Base-by-base conservation (phyloP, 208 protist species). In the Herpetomonas muscarum region DNA sequence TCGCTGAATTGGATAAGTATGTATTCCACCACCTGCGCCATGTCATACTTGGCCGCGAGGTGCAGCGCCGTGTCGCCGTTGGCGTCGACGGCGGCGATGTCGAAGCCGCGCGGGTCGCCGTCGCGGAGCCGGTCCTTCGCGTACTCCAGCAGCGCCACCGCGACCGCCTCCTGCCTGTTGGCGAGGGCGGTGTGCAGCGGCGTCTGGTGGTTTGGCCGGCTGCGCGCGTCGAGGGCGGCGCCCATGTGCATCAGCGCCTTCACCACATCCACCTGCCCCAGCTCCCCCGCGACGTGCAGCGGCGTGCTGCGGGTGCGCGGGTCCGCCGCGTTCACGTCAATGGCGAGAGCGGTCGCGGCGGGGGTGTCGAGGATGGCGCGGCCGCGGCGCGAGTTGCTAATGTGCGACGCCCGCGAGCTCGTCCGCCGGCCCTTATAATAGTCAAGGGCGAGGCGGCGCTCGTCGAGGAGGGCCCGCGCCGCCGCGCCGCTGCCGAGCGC, bases 231-330 rank as follows among this genome's bases (percentile, higher is more conserved):
- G 10, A 93, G 62, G 17, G 74, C 74, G 22, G 85, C 85, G n/a
- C 63, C 72, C 41, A 61, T 71, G 19, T 56, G 53, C 37, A 93
- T 72, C 17, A 93, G 74, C 0, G 55, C 52, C 3, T 68, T 69
- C 10, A 81, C 66, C 2, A 93, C 75, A 21, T 57, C 51, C 19
- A 82, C 44, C 39, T 84, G 76, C 15, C 81, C 81, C 13, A 71
- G 64, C 57, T 93, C 81, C 45, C 81, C 89, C 34, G 85, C 85
- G n/a, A 93, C 70, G 49, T 93, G 85, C 36, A 93, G 69, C n/a
- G 85, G 70, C 0, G 70, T 86, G 56, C 73, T 77, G 17, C 85
- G 73, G 0, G 85, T 76, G 10, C 80, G 75, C 24, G 76, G 68
- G 51, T 93, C 81, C 19, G 74, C 60, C n/a, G 69, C 74, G 61